Evolutionary conservation across 768 basidiomycete species (phyloP).

Genomic region (Termitomyces sp.): DNA sequence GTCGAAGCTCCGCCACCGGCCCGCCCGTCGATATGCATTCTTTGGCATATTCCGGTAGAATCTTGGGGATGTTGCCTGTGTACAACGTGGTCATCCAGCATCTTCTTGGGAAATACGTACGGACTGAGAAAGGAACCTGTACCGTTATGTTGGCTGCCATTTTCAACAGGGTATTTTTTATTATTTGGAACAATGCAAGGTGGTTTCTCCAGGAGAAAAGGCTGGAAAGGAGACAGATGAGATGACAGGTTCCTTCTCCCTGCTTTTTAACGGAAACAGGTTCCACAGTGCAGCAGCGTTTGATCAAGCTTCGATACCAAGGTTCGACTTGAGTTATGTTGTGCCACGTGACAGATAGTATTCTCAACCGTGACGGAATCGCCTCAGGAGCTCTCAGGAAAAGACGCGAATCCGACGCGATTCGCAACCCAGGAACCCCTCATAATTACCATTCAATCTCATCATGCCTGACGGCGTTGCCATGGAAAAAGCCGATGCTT

Average conservation of each 20-base stretch:
- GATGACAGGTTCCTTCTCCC: neutral
- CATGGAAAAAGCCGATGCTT: neutral
- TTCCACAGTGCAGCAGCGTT: neutral
- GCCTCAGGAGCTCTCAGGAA: too few relatives aligned
- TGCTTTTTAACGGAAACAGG: too few relatives aligned
- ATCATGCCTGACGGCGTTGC: neutral
- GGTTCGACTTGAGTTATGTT: neutral
- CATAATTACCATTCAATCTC: neutral
- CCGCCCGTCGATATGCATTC: neutral
- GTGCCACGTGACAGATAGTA: neutral
- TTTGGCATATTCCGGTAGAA: neutral
- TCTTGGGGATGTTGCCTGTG: neutral
- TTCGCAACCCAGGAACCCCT: neutral
- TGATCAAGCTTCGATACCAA: neutral
- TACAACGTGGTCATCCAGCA: neutral
- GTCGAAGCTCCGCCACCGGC: neutral
- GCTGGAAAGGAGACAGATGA: neutral
- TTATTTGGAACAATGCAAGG: too few relatives aligned
- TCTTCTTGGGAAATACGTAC: neutral
- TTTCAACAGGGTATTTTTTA: too few relatives aligned
- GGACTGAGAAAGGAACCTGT: too few relatives aligned
- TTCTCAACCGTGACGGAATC: too few relatives aligned
- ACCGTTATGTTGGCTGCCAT: too few relatives aligned
- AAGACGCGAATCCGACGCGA: neutral
- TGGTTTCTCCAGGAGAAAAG: neutral